Base-by-base conservation (phyloP, 768 basidiomycete species). In the Suillus bovinus region DNA sequence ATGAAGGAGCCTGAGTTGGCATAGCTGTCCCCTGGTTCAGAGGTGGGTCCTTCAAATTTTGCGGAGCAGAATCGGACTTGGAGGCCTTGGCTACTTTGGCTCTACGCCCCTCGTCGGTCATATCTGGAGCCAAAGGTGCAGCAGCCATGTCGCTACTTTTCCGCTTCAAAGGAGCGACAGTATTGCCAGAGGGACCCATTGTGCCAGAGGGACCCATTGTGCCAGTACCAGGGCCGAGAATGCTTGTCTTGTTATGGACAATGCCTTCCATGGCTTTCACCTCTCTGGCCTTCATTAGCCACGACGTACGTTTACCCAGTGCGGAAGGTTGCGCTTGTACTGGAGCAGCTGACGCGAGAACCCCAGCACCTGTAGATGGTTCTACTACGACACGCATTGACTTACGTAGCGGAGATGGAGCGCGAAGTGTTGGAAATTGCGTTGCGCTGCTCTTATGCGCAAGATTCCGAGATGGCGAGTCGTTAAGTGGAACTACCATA, bases 211-310 rank as follows among this genome's bases (percentile, higher is more conserved):
- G 20, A 34, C 49, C n/a, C 41, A 65, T 53, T 24, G 46, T 39
- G 49, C 34, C 13, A n/a, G 49, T 33, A 24, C 41, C 54, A 9
- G 57, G 29, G 47, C 63, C 58, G 36, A 66, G 58, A 24, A 62
- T 55, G 31, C 64, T 72, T 17, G 71, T 59, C 33, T 72, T 66
- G 75, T 83, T 61, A 33, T 67, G 68, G 13, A 77, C 77, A n/a
- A 77, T 78, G 46, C 68, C 71, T 68, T 91, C 91, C 69, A 85
- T 75, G 20, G 88, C 88, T 65, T 88, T 89, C 29, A 81, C 86
- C 69, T 90, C 89, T 39, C 90, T 81, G 16, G 87, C 91, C 68
- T 90, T 91, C 74, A 84, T 85, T 59, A 93, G 73, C 91, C 91
- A 93, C 4, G 91, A 93, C 10, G 89, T 89, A 36, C 91, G 85